A percentile compares a stretch with the other conserved stretches of the same genome.
Conservation (phyloP, 345 rosid species). For the Salix arbutifolia region DNA sequence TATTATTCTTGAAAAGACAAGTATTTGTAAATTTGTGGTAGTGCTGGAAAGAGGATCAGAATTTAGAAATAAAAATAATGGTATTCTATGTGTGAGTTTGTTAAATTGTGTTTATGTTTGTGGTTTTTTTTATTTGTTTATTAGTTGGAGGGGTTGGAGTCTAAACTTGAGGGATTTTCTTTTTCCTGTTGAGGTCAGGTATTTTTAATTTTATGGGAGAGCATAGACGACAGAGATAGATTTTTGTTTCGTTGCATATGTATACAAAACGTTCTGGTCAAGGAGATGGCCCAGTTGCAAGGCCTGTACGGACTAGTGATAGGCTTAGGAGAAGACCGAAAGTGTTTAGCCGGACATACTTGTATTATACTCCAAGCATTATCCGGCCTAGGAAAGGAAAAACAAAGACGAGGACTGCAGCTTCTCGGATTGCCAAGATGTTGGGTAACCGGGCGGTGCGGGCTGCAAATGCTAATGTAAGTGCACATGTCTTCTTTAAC, state of each 20-base stretch:
- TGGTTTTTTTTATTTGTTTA: slow-evolving; percentile 2
- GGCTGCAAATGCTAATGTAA: slow-evolving; percentile 56
- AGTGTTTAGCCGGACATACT: slow-evolving; percentile 49
- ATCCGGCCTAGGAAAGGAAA: slow-evolving; percentile 63
- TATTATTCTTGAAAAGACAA: background rate
- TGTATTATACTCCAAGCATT: slow-evolving; percentile 59
- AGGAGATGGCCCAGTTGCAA: slow-evolving; percentile 75
- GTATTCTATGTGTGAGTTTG: background rate
- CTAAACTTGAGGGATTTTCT: background rate
- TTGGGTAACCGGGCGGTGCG: slow-evolving; percentile 58
- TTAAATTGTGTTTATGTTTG: background rate
- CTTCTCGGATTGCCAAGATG: slow-evolving; percentile 88
- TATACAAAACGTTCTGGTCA: slow-evolving; percentile 74
- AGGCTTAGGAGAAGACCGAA: slow-evolving; percentile 93
- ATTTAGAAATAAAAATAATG: background rate
- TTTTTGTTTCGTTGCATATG: slow-evolving; percentile 46
- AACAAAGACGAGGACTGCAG: slow-evolving; percentile 85
- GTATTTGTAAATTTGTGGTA: background rate
- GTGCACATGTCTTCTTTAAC: slow-evolving; percentile 4
- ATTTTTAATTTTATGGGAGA: slow-evolving; percentile 48
- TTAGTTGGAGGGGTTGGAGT: background rate
- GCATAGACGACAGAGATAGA: slow-evolving; percentile 33
- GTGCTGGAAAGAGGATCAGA: background rate
- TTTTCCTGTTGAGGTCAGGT: slow-evolving; percentile 11
- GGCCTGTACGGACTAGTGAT: slow-evolving; percentile 90